Evolutionary conservation across 2,329 filamentous ascomycete genomes (phyloP).

Genomic region (Phyllosticta citriasiana): DNA sequence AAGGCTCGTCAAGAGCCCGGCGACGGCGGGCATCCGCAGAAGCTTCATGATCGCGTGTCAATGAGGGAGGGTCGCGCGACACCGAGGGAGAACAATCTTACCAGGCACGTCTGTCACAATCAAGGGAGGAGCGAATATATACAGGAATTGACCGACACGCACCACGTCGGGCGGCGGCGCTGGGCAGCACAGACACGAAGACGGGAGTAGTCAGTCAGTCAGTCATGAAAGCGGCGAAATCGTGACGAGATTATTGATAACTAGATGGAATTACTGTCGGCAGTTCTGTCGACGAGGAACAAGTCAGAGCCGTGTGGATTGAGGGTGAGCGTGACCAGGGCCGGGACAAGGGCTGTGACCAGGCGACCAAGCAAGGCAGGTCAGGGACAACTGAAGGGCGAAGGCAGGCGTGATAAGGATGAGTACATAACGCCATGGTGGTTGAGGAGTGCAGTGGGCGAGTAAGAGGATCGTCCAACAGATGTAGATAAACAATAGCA

Average conservation of each 20-base stretch:
- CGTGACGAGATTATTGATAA: background rate
- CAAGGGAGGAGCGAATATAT: background rate
- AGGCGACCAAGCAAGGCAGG: background rate
- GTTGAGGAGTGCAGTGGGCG: background rate
- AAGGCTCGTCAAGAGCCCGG: slow-evolving; percentile 8
- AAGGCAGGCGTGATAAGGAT: background rate
- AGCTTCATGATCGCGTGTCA: slow-evolving; percentile 3
- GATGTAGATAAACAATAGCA: no score
- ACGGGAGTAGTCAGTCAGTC: background rate
- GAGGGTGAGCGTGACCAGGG: no score
- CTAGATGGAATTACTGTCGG: background rate
- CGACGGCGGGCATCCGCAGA: slow-evolving; percentile 7
- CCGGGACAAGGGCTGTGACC: no score
- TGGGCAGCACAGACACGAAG: background rate
- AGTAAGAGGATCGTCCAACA: background rate
- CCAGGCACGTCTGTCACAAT: background rate
- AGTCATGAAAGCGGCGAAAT: background rate
- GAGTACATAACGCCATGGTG: background rate
- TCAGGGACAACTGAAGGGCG: background rate
- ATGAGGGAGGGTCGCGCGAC: background rate
- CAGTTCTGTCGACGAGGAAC: background rate
- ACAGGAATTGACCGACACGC: background rate
- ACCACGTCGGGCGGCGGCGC: background rate
- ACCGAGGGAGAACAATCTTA: background rate
- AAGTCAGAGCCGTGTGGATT: background rate